These are phyloP conservation scores for Blastocystis sp. DNA, from an alignment of 352 stramenopile species.

Conservation along the genomic window DNA sequence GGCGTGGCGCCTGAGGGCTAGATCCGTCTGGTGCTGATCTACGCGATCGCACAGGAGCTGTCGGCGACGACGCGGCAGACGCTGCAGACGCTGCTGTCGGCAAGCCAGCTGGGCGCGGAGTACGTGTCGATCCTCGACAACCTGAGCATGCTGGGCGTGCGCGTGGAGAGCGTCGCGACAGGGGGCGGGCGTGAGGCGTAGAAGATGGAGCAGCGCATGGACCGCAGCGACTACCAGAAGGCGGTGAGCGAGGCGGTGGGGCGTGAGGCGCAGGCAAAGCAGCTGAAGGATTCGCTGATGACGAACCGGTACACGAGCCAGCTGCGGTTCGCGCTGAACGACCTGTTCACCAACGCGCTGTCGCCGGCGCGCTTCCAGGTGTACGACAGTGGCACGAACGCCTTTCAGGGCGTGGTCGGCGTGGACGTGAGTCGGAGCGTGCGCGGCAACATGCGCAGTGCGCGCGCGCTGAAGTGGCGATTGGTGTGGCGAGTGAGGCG, in stretches of 20 bases:
- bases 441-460: conserved; percentile 16
- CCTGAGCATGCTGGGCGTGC: not conserved
- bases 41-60: conserved; percentile 11
- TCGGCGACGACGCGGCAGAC: not conserved
- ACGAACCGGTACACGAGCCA: conserved; percentile 8
- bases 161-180: not conserved
- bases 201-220: conserved; percentile 39
- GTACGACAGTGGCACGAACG: not conserved
- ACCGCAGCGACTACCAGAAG: conserved; percentile 2
- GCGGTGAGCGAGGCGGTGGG: not conserved
- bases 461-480: not conserved
- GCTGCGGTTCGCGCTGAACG: conserved; percentile 10
- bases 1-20: not conserved
- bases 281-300: not conserved
- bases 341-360: conserved; percentile 28
- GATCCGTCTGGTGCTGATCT: conserved; percentile 36
- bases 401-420: not conserved
- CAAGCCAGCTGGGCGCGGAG: not conserved
- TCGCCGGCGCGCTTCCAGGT: not conserved
- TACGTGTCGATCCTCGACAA: conserved; percentile 6
- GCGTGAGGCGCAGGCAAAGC: conserved; percentile 18
- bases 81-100: not conserved
- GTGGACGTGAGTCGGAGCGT: conserved; percentile 56
- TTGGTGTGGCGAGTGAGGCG: not conserved
- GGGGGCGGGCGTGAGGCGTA: not conserved